phyloP scores from a whole-genome alignment of 2,329 filamentous ascomycete species.

The Orbilia oligospora region DNA sequence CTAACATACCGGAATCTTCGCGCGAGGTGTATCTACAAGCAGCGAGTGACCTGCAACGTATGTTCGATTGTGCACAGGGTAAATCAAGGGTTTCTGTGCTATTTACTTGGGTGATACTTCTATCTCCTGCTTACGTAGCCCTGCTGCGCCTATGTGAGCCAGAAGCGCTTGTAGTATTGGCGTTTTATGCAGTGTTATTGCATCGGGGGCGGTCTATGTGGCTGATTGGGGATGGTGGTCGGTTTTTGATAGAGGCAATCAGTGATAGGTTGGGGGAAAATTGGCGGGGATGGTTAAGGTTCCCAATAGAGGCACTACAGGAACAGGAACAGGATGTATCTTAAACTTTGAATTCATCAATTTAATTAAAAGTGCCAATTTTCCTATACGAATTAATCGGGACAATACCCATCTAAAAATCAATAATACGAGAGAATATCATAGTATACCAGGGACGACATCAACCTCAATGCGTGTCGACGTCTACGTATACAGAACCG shows the following conservation, averaged over 20 bases:
- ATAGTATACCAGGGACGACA: not conserved
- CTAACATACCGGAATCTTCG: slow-evolving; percentile 55
- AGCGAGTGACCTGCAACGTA: slow-evolving; percentile 65
- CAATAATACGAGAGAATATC: not conserved
- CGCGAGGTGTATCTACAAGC: slow-evolving; percentile 62
- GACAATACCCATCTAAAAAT: not conserved
- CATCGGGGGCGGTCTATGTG: slow-evolving; percentile 68
- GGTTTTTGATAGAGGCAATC: slow-evolving; percentile 64
- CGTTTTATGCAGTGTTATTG: slow-evolving; percentile 71
- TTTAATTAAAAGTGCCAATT: not conserved
- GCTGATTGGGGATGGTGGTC: slow-evolving; percentile 67
- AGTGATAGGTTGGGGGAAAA: slow-evolving; percentile 64
- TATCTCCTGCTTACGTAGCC: slow-evolving; percentile 66
- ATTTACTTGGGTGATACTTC: slow-evolving; percentile 67
- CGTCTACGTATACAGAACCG: not conserved
- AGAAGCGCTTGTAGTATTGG: slow-evolving; percentile 70
- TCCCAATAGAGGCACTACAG: slow-evolving; percentile 23
- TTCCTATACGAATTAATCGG: not conserved
- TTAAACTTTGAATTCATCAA: too few relatives aligned
- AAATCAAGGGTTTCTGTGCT: slow-evolving; percentile 63
- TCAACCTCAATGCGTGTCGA: too few relatives aligned
- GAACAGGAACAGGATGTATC: not conserved
- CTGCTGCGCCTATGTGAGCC: slow-evolving; percentile 66
- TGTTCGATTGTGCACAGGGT: slow-evolving; percentile 63
- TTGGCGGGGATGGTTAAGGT: slow-evolving; percentile 65